phyloP scores from a whole-genome alignment of 441 rosid genomes.

The California macrophylla region DNA sequence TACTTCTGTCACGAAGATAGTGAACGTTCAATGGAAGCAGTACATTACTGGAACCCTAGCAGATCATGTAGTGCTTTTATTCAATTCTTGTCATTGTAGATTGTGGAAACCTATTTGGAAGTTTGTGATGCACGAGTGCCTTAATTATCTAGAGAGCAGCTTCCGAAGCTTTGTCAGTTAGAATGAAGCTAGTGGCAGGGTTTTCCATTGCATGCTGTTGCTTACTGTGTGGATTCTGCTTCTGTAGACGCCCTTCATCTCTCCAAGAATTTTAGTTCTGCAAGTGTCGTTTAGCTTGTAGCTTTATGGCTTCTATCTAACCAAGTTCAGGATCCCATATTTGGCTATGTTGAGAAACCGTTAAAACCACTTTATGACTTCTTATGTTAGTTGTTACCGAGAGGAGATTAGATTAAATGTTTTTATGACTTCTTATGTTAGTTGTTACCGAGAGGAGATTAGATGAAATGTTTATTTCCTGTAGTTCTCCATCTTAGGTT shows the following conservation, averaged over 20 bases:
- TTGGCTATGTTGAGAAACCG: not conserved
- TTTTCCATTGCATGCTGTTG: not conserved
- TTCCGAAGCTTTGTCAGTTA: not conserved
- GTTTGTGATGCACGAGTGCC: not conserved
- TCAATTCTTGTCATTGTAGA: not conserved
- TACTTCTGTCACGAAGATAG: not conserved
- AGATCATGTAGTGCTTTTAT: not conserved
- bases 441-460: not conserved
- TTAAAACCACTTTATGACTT: not conserved
- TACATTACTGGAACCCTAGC: not conserved
- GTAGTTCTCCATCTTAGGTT: not conserved
- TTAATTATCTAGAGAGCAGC: not conserved
- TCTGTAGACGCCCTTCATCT: not conserved
- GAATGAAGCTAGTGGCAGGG: not conserved
- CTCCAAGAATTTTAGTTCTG: not conserved
- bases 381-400: not conserved
- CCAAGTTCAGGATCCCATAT: not conserved
- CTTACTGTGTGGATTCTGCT: not conserved
- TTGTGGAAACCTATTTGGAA: not conserved
- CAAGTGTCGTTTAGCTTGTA: not conserved
- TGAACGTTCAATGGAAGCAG: not conserved
- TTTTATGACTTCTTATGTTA: not conserved
- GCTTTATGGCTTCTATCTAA: not conserved
- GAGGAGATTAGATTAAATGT: not conserved
- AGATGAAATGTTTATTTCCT: not conserved